A percentile compares a stretch with the other conserved stretches of the same genome.
These are phyloP conservation scores for Penicillium palitans DNA, from an alignment of 2,329 filamentous ascomycete species.

Conservation along the genomic window DNA sequence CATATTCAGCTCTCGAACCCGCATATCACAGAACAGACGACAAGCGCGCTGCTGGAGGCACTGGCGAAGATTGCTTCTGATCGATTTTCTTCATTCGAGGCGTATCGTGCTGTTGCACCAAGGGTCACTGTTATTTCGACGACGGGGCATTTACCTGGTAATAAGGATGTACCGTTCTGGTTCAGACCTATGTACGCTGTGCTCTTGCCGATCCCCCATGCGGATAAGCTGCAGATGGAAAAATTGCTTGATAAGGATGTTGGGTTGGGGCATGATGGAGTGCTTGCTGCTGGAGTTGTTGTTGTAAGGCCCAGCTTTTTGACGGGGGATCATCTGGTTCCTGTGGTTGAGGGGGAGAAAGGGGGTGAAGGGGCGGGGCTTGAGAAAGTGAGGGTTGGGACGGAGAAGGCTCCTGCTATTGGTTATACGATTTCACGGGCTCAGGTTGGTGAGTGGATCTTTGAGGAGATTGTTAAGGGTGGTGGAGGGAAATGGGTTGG, in stretches of 20 bases:
- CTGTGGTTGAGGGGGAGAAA: conserved; percentile 15
- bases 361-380: conserved; percentile 14
- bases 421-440: conserved; percentile 36
- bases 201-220: conserved; percentile 33
- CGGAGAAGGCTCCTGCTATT: conserved; percentile 29
- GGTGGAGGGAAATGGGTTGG: conserved; percentile 24
- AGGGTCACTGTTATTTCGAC: conserved; percentile 33
- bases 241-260: conserved; percentile 26
- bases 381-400: conserved; percentile 29
- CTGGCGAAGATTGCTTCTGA: conserved; percentile 19
- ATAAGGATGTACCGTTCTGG: conserved; percentile 33
- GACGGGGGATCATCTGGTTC: conserved; percentile 29
- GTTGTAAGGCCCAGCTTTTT: conserved; percentile 38
- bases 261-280: conserved; percentile 10
- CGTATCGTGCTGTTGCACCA: conserved; percentile 20
- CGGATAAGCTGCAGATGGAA: conserved; percentile 40
- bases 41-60: conserved; percentile 28
- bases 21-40: conserved; percentile 34
- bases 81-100: conserved; percentile 3
- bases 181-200: conserved; percentile 35
- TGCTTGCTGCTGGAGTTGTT: conserved; percentile 21
- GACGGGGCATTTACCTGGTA: conserved; percentile 31
- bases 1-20: conserved; percentile 35
- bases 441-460: conserved; percentile 39
- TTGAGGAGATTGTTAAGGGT: conserved; percentile 24